Evolutionary conservation across 148 eudicot species (phyloP).

Genomic region (Chenopodium album): DNA sequence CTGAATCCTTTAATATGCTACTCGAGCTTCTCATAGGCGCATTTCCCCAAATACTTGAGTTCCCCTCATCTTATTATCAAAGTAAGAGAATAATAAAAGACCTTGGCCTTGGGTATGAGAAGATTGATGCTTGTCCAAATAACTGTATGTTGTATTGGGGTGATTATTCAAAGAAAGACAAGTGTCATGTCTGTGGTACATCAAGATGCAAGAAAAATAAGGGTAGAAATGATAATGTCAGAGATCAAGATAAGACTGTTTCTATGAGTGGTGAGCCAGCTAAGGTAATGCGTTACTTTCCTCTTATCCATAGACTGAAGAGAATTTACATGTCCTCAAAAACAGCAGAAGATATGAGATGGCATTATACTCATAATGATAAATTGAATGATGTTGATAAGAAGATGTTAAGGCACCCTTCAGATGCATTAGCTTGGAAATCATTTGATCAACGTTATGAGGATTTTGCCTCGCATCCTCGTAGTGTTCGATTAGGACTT

Average conservation of each 20-base stretch:
- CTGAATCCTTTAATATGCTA: background rate
- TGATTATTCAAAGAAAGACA: slow-evolving; percentile 1
- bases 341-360: no score
- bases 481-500: background rate
- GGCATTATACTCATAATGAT: no score
- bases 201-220: background rate
- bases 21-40: background rate
- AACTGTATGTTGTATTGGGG: slow-evolving; percentile 5
- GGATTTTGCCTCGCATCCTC: background rate
- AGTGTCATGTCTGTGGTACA: background rate
- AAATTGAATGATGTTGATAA: background rate
- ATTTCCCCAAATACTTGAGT: slow-evolving; percentile 6
- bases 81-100: background rate
- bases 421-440: background rate
- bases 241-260: no score
- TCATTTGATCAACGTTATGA: background rate
- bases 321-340: no score
- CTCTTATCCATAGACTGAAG: no score
- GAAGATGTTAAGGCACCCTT: background rate
- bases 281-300: background rate
- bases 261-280: background rate
- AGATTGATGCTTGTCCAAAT: slow-evolving; percentile 17
- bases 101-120: slow-evolving; percentile 16
- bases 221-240: no score
- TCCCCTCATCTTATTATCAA: background rate